These are phyloP conservation scores for Clarireedia paspali DNA, from an alignment of 2,329 filamentous ascomycete genomes.

Conservation along the genomic window DNA sequence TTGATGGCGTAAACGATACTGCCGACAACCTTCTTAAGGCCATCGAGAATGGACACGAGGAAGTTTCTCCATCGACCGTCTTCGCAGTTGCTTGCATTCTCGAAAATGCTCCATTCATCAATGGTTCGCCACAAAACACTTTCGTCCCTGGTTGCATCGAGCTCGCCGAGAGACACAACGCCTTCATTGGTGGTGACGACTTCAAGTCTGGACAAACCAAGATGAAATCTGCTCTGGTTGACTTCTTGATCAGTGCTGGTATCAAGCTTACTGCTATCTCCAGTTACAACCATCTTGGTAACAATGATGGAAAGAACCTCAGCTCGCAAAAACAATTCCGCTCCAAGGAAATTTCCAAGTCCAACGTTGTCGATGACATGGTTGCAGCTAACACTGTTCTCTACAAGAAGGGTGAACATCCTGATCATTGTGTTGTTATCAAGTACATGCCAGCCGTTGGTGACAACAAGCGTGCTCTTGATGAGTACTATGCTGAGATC, in stretches of 20 bases:
- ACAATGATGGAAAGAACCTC: conserved; percentile 98
- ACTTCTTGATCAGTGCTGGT: conserved; percentile 96
- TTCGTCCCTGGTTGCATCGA: conserved; percentile 90
- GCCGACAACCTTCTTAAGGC: conserved; percentile 86
- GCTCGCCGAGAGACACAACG: conserved; percentile 76
- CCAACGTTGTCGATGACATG: conserved; percentile 99
- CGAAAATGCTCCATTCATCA: conserved; percentile 90
- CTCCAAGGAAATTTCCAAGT: conserved; percentile 99
- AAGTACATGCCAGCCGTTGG: conserved; percentile 99
- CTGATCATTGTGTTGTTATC: conserved; percentile 97
- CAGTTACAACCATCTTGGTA: conserved; percentile 98
- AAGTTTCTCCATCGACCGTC: conserved; percentile 91
- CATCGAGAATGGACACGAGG: conserved; percentile 78
- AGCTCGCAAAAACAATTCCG: conserved; percentile 98
- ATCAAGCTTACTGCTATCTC: conserved; percentile 99
- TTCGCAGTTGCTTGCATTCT: conserved; percentile 94
- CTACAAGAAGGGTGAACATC: conserved; percentile 88
- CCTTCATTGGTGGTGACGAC: conserved; percentile 95
- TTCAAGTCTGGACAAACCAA: conserved; percentile 99
- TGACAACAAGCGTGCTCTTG: conserved; percentile 96
- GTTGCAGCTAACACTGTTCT: conserved; percentile 89
- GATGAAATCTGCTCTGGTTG: conserved; percentile 98
- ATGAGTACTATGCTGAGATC: conserved; percentile 99
- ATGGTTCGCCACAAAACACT: conserved; percentile 97
- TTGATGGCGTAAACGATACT: conserved; percentile 89